Evolutionary conservation across 768 basidiomycete genomes (phyloP).

Genomic region (Suillus weaverae): DNA sequence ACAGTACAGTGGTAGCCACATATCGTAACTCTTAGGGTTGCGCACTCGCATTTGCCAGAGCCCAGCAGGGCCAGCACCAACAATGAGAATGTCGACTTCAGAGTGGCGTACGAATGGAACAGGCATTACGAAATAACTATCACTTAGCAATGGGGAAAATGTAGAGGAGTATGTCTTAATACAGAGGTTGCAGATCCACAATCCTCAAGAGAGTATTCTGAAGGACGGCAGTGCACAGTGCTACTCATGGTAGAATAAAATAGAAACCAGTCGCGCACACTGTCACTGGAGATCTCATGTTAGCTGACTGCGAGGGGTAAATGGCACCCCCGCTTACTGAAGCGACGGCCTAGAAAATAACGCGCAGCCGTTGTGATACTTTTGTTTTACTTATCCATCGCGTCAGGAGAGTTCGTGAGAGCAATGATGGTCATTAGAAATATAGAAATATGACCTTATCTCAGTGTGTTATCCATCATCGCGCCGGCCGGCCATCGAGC

Average conservation of each 20-base stretch:
- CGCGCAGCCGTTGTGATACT: too few species aligned
- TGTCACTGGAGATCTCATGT: not conserved
- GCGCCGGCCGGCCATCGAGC: too few species aligned
- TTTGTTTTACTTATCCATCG: too few species aligned
- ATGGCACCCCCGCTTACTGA: too few species aligned
- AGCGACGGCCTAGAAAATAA: too few species aligned
- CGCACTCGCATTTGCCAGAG: constrained; percentile 31
- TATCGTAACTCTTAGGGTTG: too few species aligned
- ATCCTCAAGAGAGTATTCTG: not conserved
- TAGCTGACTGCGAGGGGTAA: too few species aligned
- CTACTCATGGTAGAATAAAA: not conserved
- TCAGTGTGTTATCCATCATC: too few species aligned
- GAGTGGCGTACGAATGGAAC: constrained; percentile 16
- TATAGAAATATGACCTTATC: too few species aligned
- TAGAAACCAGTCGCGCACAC: not conserved
- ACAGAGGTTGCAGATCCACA: not conserved
- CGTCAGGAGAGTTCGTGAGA: too few species aligned
- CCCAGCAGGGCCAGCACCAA: constrained; percentile 46
- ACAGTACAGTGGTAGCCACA: too few species aligned
- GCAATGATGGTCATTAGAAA: too few species aligned
- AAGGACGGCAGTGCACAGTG: not conserved
- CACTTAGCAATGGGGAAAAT: not conserved
- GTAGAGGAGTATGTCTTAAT: constrained; percentile 3
- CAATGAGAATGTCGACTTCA: constrained; percentile 41
- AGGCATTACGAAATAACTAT: constrained; percentile 1